Percentiles rank a stretch among this genome's conserved stretches.
phyloP scores from a whole-genome alignment of 257 asterid genomes.

The Solanum piurae region DNA sequence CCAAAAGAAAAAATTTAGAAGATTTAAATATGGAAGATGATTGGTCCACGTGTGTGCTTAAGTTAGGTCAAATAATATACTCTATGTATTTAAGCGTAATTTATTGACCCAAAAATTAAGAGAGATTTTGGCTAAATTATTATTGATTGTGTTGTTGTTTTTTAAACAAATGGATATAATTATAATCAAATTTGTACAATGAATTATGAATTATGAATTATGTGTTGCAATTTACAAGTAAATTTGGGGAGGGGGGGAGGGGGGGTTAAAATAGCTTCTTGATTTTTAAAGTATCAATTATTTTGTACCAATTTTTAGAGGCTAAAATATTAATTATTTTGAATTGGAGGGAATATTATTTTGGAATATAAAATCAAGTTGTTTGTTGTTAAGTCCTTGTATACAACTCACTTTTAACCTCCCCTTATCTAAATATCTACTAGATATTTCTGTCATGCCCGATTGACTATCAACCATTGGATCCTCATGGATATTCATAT shows the following conservation, averaged over 20 bases:
- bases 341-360: neutral
- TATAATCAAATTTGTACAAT: neutral
- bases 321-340: neutral
- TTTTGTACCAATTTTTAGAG: neutral
- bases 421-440: neutral
- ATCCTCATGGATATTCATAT: neutral
- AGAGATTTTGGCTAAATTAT: neutral
- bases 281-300: neutral
- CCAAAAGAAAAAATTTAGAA: neutral
- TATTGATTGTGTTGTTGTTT: neutral
- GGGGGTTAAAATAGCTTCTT: neutral
- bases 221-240: neutral
- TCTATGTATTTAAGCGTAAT: too few relatives aligned
- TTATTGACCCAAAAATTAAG: neutral
- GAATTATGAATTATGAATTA: neutral
- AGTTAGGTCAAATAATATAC: neutral
- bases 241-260: neutral
- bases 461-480: neutral
- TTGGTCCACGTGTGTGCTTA: neutral
- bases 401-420: neutral
- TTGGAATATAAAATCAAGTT: neutral
- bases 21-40: neutral
- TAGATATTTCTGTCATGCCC: neutral
- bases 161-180: neutral
- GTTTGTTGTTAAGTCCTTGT: neutral